Evolutionary conservation across 2,329 filamentous ascomycete genomes (phyloP), one percentile per base, ranked within the genome.

Genomic region (Trichoderma sp.): DNA sequence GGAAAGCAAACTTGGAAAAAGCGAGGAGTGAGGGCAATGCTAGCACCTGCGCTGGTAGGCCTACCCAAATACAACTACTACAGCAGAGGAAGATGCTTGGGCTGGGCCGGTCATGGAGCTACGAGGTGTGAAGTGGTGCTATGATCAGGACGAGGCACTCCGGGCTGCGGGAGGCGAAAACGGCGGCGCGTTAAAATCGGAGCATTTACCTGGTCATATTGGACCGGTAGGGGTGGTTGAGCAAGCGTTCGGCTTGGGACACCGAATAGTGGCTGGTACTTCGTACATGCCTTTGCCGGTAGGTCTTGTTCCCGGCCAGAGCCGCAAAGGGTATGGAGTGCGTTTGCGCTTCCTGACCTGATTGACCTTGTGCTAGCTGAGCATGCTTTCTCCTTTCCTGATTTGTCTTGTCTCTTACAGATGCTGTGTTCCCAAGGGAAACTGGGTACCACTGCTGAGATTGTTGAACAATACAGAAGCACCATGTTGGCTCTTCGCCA

Each of bases 381-480:
- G 60, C 60, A 63, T 55, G 52, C 21, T 19, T 58, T 26, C 14
- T 56, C 28, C 21, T 56, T 52, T 68, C 60, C 66, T 52, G 58
- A 30, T 56, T 62, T 55, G 39, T 41, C 47, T 43, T 51, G 9
- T 50, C 58, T 66, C 41, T 41, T 28, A 47, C 45, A 43, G 43
- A 24, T 28, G 17, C 12, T 54, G 57, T 34, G 41, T 24, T 34
- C 39, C 48, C 47, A 45, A 47, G 44, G 28, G 43, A 59, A 17
- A 19, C n/a, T 12, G n/a, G 43, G 30, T 47, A n/a, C 26, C 26
- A 34, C 17, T 39, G 28, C 5, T 21, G 24, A 19, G 26, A 14
- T 58, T 26, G 34, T 14, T 39, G 50, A 30, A 21, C 28, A 52
- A 45, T 45, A n/a, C 34, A 58, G 34, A 24, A 44, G 39, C 6